A percentile compares a stretch with the other conserved stretches of the same genome.
These are phyloP conservation scores for Castanopsis chinensis DNA, from an alignment of 306 rosid species.

Conservation along the genomic window DNA sequence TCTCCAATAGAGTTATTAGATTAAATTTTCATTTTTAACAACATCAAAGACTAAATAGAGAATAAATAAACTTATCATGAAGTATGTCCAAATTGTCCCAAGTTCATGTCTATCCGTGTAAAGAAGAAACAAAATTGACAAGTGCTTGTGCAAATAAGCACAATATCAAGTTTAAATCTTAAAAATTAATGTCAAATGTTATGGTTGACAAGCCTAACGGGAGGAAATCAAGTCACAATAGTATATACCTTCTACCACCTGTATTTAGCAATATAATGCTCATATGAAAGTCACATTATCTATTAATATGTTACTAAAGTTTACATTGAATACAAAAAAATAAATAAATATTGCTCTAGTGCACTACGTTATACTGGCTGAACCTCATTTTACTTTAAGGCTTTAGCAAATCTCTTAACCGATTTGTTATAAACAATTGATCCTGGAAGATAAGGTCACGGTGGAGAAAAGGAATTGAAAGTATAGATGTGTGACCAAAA, in stretches of 20 bases:
- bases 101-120: background rate
- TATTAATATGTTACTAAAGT: background rate
- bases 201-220: background rate
- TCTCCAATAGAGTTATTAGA: background rate
- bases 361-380: background rate
- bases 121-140: background rate
- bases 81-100: background rate
- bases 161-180: background rate
- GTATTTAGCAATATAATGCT: background rate
- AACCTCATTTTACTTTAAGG: background rate
- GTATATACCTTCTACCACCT: background rate
- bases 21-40: background rate
- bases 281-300: background rate
- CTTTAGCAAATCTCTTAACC: background rate
- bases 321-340: background rate
- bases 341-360: background rate
- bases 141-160: background rate
- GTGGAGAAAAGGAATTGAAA: background rate
- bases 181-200: background rate
- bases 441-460: background rate
- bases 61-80: background rate
- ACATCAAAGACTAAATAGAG: background rate
- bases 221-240: background rate
- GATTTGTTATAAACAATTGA: background rate
- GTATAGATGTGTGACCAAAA: background rate